Conservation (phyloP, 192 early-diverging fungal species). For the Podochytrium sp. region DNA sequence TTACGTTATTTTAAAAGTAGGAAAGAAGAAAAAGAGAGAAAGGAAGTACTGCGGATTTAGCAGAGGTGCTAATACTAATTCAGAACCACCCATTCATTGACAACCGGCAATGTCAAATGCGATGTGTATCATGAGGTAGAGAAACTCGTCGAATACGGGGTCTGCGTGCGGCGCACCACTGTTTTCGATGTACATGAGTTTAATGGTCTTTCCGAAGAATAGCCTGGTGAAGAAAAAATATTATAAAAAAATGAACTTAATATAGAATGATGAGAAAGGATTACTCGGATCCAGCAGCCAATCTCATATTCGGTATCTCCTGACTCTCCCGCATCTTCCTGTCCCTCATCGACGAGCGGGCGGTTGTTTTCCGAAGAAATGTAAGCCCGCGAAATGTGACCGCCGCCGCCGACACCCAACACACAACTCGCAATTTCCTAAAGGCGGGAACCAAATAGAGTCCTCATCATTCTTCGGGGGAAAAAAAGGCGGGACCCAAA, state of each 20-base stretch:
- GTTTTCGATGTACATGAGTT: not conserved
- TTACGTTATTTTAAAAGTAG: too few species aligned
- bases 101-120: not conserved
- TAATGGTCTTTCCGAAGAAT: conserved; percentile 22
- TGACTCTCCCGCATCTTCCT: too few species aligned
- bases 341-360: too few species aligned
- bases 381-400: not conserved
- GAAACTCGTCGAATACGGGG: conserved; percentile 2
- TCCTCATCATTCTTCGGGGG: not conserved
- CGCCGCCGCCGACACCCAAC: not conserved
- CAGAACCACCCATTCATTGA: too few species aligned
- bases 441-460: conserved; percentile 5
- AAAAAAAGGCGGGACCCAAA: not conserved
- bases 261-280: too few species aligned
- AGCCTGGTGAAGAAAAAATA: not conserved
- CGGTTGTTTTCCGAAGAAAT: too few species aligned
- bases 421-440: not conserved
- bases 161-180: not conserved
- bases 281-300: too few species aligned
- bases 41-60: too few species aligned
- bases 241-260: too few species aligned
- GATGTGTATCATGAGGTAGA: conserved; percentile 9
- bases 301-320: too few species aligned
- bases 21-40: too few species aligned
- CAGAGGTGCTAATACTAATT: too few species aligned